These are phyloP conservation scores for Solanum hybrid DNA, from an alignment of 305 asterid genomes.

Conservation along the genomic window DNA sequence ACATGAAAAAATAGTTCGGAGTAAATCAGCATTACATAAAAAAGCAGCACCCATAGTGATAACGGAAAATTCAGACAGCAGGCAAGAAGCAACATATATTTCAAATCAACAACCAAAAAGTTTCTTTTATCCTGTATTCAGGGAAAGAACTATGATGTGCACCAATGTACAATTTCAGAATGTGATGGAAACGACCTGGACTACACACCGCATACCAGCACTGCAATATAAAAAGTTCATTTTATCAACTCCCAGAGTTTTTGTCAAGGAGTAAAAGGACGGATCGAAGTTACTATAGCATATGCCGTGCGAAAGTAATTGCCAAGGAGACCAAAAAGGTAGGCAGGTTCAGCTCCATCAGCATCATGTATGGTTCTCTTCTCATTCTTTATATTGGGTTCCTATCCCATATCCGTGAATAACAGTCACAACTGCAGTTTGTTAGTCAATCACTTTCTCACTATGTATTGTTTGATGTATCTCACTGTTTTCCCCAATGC, in stretches of 20 bases:
- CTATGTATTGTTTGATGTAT: not conserved
- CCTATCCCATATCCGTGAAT: not conserved
- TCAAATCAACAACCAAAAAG: not conserved
- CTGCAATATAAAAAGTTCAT: not conserved
- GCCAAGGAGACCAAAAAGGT: not conserved
- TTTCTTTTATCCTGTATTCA: not conserved
- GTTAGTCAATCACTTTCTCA: not conserved
- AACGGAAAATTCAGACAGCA: not conserved
- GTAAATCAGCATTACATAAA: conserved; percentile 11
- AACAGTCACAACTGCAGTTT: not conserved
- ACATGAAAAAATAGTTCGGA: conserved; percentile 12
- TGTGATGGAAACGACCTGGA: not conserved
- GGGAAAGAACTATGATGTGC: not conserved
- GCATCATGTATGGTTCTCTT: not conserved
- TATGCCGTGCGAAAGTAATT: not conserved
- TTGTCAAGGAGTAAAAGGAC: not conserved
- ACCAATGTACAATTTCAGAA: not conserved
- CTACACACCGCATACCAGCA: not conserved
- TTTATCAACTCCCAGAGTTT: not conserved
- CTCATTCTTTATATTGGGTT: not conserved
- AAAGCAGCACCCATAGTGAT: not conserved
- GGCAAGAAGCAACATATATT: not conserved
- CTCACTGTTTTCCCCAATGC: not conserved
- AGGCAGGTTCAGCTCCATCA: not conserved
- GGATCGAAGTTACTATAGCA: not conserved